These are phyloP conservation scores for Castanea mollissima DNA, from an alignment of 306 rosid genomes.

Conservation along the genomic window DNA sequence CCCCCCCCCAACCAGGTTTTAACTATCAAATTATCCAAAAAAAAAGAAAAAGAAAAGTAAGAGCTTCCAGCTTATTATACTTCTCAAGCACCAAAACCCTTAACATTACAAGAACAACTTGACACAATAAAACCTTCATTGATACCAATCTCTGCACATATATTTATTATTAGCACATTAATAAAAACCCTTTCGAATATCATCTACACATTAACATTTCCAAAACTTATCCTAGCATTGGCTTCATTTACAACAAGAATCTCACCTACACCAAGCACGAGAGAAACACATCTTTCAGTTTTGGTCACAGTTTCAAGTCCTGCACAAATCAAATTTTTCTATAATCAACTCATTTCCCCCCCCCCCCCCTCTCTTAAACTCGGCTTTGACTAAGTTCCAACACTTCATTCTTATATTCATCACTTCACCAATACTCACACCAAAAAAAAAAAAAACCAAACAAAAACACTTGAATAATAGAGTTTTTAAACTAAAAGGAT, in stretches of 20 bases:
- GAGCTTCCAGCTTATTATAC: neutral
- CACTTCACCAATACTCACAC: neutral
- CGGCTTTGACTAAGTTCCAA: neutral
- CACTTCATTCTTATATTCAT: neutral
- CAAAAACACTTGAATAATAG: neutral
- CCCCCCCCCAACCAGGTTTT: too few relatives aligned
- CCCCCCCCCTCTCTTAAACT: too few relatives aligned
- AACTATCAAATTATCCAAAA: too few relatives aligned
- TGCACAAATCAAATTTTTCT: neutral
- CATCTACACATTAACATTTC: neutral
- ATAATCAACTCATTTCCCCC: neutral
- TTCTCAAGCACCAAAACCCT: neutral
- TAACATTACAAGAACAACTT: neutral
- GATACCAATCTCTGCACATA: neutral
- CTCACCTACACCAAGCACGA: neutral
- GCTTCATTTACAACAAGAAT: neutral
- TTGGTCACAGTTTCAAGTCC: neutral
- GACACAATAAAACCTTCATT: neutral
- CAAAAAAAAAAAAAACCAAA: neutral
- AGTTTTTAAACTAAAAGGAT: neutral
- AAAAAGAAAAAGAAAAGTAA: too few relatives aligned
- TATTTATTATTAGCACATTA: neutral
- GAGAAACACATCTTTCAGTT: too few relatives aligned
- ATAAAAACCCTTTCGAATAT: neutral
- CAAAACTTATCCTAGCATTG: neutral